A percentile compares a stretch with the other conserved stretches of the same genome.
Conservation (phyloP, 2,329 filamentous ascomycete genomes). For the Chrysosporium queenslandicum region DNA sequence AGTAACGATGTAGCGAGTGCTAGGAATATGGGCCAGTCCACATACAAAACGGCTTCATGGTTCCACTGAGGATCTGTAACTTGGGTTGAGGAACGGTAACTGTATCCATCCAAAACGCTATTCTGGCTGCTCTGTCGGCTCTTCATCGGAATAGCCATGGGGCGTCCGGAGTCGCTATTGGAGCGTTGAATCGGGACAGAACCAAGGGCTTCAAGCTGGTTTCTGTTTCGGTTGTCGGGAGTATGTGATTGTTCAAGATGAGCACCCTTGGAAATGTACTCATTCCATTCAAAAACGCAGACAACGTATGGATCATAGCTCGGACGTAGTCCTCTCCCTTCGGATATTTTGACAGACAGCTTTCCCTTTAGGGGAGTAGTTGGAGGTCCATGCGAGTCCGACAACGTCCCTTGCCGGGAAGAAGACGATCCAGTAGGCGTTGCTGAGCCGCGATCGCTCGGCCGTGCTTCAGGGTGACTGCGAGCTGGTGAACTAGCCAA, state of each 20-base stretch:
- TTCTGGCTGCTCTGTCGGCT: constrained; percentile 96
- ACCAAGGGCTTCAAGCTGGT: constrained; percentile 13
- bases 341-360: constrained; percentile 76
- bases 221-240: constrained; percentile 47
- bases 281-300: constrained; percentile 91
- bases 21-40: not conserved
- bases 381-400: constrained; percentile 43
- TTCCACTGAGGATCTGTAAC: constrained; percentile 89
- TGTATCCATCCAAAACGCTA: constrained; percentile 59
- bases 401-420: constrained; percentile 19
- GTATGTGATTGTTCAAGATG: constrained; percentile 53
- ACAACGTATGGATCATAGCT: constrained; percentile 90
- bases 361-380: constrained; percentile 72
- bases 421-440: constrained; percentile 8
- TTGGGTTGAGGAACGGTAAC: constrained; percentile 49
- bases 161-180: constrained; percentile 69
- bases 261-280: constrained; percentile 85
- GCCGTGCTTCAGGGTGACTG: constrained; percentile 20
- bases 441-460: constrained; percentile 18
- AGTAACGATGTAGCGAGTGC: not conserved
- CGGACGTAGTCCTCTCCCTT: constrained; percentile 70
- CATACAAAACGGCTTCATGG: constrained; percentile 85
- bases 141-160: constrained; percentile 93
- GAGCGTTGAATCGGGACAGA: constrained; percentile 56
- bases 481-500: constrained; percentile 19